Conservation (phyloP, 306 rosid species). For the Corylus americana region DNA sequence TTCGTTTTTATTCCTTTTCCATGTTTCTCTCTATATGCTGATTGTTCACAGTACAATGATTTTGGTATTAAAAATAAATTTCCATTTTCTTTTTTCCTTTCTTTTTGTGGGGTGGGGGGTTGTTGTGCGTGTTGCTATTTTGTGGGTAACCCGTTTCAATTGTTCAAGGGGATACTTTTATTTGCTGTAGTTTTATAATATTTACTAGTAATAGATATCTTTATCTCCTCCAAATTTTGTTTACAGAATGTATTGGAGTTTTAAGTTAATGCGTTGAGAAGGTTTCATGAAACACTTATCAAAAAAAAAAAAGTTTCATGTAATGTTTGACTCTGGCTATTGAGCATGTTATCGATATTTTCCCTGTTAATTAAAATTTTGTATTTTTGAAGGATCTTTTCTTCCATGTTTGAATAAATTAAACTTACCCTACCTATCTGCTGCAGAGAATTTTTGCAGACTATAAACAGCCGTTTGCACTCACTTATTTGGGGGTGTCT, state of each 20-base stretch:
- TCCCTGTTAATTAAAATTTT: neutral
- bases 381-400: neutral
- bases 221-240: neutral
- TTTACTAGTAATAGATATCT: too few relatives aligned
- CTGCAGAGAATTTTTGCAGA: constrained; percentile 71
- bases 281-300: neutral
- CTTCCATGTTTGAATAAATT: neutral
- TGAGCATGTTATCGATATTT: neutral
- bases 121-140: neutral
- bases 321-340: neutral
- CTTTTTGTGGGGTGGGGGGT: too few relatives aligned
- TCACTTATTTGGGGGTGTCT: constrained; percentile 68
- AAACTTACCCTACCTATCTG: constrained; percentile 18
- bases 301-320: neutral
- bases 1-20: neutral
- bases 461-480: constrained; percentile 71
- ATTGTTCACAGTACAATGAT: neutral
- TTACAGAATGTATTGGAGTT: neutral
- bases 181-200: neutral
- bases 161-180: neutral
- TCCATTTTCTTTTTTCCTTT: neutral
- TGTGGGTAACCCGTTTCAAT: neutral
- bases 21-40: neutral
- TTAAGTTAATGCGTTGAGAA: neutral
- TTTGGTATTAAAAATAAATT: neutral